These are phyloP conservation scores for Spinellus fusiger DNA, from an alignment of 192 early-diverging fungal species.

Conservation along the genomic window DNA sequence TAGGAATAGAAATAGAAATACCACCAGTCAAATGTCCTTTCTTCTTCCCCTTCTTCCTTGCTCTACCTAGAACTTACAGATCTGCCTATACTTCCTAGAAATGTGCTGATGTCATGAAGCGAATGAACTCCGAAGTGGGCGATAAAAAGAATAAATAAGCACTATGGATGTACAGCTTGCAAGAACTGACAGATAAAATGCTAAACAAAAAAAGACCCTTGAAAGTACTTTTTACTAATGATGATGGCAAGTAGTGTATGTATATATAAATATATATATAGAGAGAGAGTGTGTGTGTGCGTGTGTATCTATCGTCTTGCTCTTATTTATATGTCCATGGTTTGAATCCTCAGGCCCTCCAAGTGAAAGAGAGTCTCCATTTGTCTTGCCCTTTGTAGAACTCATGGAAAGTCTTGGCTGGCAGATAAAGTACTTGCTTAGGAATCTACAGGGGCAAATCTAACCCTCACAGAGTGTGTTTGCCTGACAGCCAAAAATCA, in stretches of 20 bases:
- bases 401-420: constrained; percentile 21
- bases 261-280: not conserved
- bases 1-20: too few species aligned
- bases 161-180: too few species aligned
- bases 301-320: not conserved
- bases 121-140: too few species aligned
- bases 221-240: not conserved
- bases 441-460: not conserved
- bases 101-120: too few species aligned
- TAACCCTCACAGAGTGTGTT: constrained; percentile 17
- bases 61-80: too few species aligned
- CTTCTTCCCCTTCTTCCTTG: too few species aligned
- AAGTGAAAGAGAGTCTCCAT: constrained; percentile 23
- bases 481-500: constrained; percentile 39
- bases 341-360: constrained; percentile 11
- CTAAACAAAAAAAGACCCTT: too few species aligned
- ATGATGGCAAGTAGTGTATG: not conserved
- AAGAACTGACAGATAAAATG: too few species aligned
- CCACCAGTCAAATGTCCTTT: too few species aligned
- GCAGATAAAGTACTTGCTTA: constrained; percentile 23
- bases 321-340: not conserved
- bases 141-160: too few species aligned
- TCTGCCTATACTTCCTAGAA: too few species aligned
- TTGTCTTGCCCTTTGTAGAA: constrained; percentile 24
- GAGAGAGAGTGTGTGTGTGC: not conserved